These are phyloP conservation scores for Termitomyces sp. DNA, from an alignment of 768 basidiomycete genomes.

Conservation along the genomic window DNA sequence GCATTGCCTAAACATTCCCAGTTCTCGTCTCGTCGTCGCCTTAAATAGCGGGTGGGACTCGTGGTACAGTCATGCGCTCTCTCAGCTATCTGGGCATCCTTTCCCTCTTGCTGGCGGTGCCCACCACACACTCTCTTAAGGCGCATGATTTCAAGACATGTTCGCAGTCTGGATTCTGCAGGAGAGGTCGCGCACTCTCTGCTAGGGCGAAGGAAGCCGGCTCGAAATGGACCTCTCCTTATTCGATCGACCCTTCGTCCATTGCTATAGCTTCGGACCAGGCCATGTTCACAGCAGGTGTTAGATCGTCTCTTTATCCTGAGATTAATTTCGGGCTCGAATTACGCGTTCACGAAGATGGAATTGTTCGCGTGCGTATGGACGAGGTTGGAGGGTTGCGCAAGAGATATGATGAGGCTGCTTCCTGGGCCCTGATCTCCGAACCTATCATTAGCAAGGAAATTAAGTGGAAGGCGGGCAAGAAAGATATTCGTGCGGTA, in stretches of 20 bases:
- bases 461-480: conserved; percentile 64
- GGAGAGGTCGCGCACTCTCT: conserved; percentile 79
- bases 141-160: conserved; percentile 92
- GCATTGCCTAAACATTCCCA: no score
- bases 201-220: conserved; percentile 60
- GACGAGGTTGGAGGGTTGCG: conserved; percentile 79
- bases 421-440: conserved; percentile 80
- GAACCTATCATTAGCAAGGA: conserved; percentile 65
- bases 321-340: conserved; percentile 80
- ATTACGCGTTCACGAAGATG: conserved; percentile 82
- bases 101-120: conserved; percentile 31
- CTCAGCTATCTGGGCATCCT: conserved; percentile 35
- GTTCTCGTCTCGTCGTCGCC: conserved; percentile 3
- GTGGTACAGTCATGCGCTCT: conserved; percentile 31
- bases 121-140: conserved; percentile 60
- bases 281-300: conserved; percentile 69
- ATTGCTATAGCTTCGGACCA: conserved; percentile 50
- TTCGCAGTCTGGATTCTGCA: conserved; percentile 92
- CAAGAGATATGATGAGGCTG: conserved; percentile 90
- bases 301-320: conserved; percentile 82
- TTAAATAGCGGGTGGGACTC: not conserved
- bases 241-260: conserved; percentile 65
- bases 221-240: conserved; percentile 80
- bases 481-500: conserved; percentile 59
- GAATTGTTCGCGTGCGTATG: conserved; percentile 88